Percentiles rank a stretch among this genome's conserved stretches.
These are phyloP conservation scores for Fusarium neocosmosporiellum DNA, from an alignment of 2,329 filamentous ascomycete species.

Conservation along the genomic window DNA sequence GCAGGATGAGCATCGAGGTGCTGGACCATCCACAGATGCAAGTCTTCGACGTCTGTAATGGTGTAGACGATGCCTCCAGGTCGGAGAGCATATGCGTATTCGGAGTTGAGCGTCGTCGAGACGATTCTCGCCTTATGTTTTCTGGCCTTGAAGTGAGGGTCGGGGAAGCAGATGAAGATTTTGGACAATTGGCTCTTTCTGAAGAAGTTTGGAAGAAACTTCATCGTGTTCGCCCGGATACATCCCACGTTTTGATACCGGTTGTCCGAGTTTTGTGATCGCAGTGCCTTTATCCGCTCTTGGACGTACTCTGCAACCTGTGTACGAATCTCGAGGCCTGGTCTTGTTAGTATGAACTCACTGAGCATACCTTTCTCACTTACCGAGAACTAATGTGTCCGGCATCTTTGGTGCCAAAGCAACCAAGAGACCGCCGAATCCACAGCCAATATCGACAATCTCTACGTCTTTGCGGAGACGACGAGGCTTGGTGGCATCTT, in stretches of 20 bases:
- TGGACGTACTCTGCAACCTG: conserved; percentile 93
- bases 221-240: conserved; percentile 96
- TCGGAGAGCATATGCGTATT: conserved; percentile 89
- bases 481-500: conserved; percentile 42
- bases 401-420: conserved; percentile 86
- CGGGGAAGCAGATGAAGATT: conserved; percentile 98
- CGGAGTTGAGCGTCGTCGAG: conserved; percentile 85
- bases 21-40: conserved; percentile 92
- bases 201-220: conserved; percentile 99
- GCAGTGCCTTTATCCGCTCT: conserved; percentile 85
- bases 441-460: conserved; percentile 96
- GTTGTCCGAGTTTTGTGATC: conserved; percentile 68
- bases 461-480: conserved; percentile 75
- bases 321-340: conserved; percentile 90
- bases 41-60: conserved; percentile 95
- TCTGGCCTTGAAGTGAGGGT: conserved; percentile 96
- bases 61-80: conserved; percentile 93
- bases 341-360: conserved; percentile 4
- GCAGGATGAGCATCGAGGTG: conserved; percentile 83
- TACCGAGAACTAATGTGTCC: conserved; percentile 84
- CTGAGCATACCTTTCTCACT: conserved; percentile 37
- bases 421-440: conserved; percentile 91
- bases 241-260: conserved; percentile 89
- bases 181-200: conserved; percentile 81
- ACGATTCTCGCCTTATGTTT: conserved; percentile 99